Base-by-base conservation (phyloP, 78 protist species). In the Protostelium mycophagum region DNA sequence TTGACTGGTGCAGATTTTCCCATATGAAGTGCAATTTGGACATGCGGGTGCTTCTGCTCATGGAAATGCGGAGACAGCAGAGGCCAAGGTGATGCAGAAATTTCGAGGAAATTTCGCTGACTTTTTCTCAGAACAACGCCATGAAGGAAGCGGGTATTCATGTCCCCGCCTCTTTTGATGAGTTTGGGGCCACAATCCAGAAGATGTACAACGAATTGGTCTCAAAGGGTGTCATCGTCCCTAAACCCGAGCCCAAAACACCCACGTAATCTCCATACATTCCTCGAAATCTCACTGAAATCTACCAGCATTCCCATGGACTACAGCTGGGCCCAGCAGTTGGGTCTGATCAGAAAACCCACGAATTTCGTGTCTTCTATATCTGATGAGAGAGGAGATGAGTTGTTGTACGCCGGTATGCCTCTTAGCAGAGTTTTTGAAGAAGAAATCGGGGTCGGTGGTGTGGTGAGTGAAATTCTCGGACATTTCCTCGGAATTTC, bases 371-470 rank as follows among this genome's bases (percentile, higher is more conserved):
- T 98, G 29, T 91, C 97, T 16, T 90, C 98, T 73, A 98, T 98
- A 85, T 91, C 93, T 38, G 99, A 98, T 90, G 99, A 98, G 87
- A 94, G 99, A 34, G 99, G 99, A 0, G 97, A 97, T 37, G 99
- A 98, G 94, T 94, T 91, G 36, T 38, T 90, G 28, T 98, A 98
- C 93, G 90, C 94, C 0, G 98, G 95, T 83, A 91, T 98, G 35
- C 95, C 98, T n/a, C 96, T 98, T 39, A 35, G 94, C 9, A 36
- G 38, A 1, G 94, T 96, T 23, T 87, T 97, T 83, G 29, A 90
- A 86, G 94, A 95, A 35, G 94, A 97, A 83, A 86, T 94, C 85
- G 91, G 94, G 38, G 37, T 98, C 35, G 99, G 98, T 38, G 98
- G 94, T 35, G 93, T 93, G 0, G 89, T 93, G 34, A 90, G 93